phyloP scores from a whole-genome alignment of 371 early-diverging fungal genomes.

The Saksenaea oblongispora region DNA sequence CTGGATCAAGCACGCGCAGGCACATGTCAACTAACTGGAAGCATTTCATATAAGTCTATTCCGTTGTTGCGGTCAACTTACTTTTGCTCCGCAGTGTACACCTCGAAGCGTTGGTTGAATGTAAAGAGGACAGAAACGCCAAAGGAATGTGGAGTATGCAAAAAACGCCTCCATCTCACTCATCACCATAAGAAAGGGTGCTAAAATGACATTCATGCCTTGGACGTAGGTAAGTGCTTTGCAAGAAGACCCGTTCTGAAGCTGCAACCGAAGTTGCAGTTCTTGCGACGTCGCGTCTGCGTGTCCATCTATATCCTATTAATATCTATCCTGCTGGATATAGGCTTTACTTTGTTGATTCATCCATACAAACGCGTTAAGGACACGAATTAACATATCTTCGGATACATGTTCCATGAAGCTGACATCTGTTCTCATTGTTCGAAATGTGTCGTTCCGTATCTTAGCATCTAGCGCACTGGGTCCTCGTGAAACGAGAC shows the following conservation, averaged over 20 bases:
- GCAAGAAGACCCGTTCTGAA: conserved; percentile 1
- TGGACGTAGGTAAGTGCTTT: conserved; percentile 84
- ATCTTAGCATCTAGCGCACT: conserved; percentile 79
- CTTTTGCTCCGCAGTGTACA: conserved; percentile 88
- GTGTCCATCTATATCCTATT: conserved; percentile 7
- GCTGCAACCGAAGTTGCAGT: conserved; percentile 13
- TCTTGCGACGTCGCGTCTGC: conserved; percentile 17
- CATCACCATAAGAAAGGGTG: conserved; percentile 91
- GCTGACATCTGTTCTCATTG: conserved; percentile 79
- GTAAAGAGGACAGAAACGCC: conserved; percentile 87
- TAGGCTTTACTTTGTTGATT: conserved; percentile 36
- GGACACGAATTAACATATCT: conserved; percentile 74
- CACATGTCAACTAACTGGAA: conserved; percentile 82
- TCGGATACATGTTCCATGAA: conserved; percentile 78
- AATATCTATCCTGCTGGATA: conserved; percentile 1
- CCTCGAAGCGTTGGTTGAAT: conserved; percentile 90
- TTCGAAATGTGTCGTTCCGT: conserved; percentile 87
- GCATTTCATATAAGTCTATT: neutral
- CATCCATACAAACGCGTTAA: conserved; percentile 89
- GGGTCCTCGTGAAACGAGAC: conserved; percentile 71
- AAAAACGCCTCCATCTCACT: conserved; percentile 92
- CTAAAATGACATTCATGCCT: conserved; percentile 93
- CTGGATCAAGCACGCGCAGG: conserved; percentile 73
- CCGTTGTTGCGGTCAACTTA: conserved; percentile 22
- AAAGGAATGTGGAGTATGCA: conserved; percentile 82